Conservation (phyloP, 306 rosid genomes). For the Trifolium dubium region DNA sequence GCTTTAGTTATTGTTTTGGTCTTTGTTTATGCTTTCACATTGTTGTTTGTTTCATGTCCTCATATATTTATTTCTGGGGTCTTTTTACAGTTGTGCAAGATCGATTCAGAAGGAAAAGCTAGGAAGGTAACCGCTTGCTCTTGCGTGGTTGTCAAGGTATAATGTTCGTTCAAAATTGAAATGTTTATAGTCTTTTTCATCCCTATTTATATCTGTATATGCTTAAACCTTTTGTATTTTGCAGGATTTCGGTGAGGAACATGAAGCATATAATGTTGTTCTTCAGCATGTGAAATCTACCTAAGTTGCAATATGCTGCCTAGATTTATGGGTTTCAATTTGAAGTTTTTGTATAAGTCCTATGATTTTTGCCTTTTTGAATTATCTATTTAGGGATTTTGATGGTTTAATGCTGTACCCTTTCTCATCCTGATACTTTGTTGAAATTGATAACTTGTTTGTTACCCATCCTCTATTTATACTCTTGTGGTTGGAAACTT, state of each 20-base stretch:
- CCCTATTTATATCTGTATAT: neutral
- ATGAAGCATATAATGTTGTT: conserved; percentile 11
- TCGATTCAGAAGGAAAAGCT: conserved; percentile 49
- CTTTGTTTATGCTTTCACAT: neutral
- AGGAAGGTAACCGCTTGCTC: conserved; percentile 39
- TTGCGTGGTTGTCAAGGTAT: conserved; percentile 84
- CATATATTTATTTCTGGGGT: neutral
- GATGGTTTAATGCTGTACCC: neutral
- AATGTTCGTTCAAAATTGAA: neutral
- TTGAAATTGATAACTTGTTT: neutral
- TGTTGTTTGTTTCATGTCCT: neutral
- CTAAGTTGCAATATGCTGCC: neutral
- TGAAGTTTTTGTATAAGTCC: conserved; percentile 7
- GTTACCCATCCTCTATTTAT: neutral
- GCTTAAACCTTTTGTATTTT: neutral
- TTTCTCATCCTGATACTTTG: neutral
- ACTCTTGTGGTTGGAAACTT: neutral
- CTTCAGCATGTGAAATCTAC: conserved; percentile 14
- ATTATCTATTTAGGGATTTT: neutral
- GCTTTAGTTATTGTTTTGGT: neutral
- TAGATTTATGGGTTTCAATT: neutral
- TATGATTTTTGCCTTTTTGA: neutral
- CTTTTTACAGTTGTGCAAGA: conserved; percentile 68
- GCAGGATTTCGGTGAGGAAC: conserved; percentile 9
- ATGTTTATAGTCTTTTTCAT: neutral